Evolutionary conservation across 2,329 filamentous ascomycete genomes (phyloP), one percentile per base, ranked within the genome.

Genomic region (Aschersonia sp.): DNA sequence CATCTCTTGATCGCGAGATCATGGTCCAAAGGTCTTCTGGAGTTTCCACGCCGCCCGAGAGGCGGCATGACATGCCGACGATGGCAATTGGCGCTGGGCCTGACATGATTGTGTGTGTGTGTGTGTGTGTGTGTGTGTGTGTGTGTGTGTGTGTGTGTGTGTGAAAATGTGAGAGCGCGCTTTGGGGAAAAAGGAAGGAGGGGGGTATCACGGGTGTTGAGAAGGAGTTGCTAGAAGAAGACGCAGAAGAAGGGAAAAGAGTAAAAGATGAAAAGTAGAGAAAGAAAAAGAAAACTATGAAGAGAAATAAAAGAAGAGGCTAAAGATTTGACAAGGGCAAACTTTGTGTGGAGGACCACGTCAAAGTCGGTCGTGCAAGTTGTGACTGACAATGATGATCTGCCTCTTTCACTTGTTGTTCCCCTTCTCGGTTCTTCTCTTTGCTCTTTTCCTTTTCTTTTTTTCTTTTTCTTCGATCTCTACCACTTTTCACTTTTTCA

Each of bases 1-100:
- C 68, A 9, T 61, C 64, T 14, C 67, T 61, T 10, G 61, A 63
- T 1, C 66, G 58, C 2, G 65, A 63, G 44, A 67, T 57, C 32
- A 72, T 59, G 22, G 67, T 64, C 68, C 68, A 73, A 48, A 73
- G 66, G 50, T 70, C 66, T 6, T 63, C 62, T 5, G 65, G 60
- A 7, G 58, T 67, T 6, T 63, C 59, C 14, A 69, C 65, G 41
- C 63, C 63, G 5, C 70, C 69, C 0, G 70, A 66, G 44, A 72
- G 59, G 30, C 69, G 68, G 52, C 68, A 71, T 4, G 67, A 63
- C 62, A 73, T 70, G 51, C 70, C 70, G 14, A 72, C 61, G 30
- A 73, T 66, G 55, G 70, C 69, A 39, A 73, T 62, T 41, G 68
- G 68, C 10, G 29, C 44, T 40, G 32, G 43, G 45, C 30, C 40